phyloP scores from a whole-genome alignment of 75 land plant genomes.

The Isoetes taiwanensis region DNA sequence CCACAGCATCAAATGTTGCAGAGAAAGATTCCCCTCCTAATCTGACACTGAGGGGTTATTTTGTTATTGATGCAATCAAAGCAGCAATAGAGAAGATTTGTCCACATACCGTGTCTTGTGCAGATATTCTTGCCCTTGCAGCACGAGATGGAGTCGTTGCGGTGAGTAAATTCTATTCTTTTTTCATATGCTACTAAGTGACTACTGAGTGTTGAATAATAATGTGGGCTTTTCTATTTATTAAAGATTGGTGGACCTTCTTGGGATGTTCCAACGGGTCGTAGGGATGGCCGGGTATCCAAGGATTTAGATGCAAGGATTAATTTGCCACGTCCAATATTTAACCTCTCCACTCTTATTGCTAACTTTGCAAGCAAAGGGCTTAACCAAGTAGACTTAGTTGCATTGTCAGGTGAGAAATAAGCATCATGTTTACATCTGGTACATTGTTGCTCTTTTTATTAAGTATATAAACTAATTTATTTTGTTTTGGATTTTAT shows the following conservation, averaged over 20 bases:
- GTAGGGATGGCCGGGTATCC: not conserved
- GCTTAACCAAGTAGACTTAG: not conserved
- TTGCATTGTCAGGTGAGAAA: not conserved
- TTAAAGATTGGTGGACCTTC: not conserved
- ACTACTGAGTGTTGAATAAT: not conserved
- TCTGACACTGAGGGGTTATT: not conserved
- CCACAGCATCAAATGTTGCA: not conserved
- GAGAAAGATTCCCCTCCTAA: slow-evolving; percentile 1
- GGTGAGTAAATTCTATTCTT: too few relatives aligned
- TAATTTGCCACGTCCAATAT: not conserved
- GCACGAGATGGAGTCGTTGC: not conserved
- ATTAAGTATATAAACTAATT: too few relatives aligned
- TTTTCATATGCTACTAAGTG: not conserved
- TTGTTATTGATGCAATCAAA: not conserved
- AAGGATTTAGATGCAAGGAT: not conserved
- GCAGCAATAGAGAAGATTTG: not conserved
- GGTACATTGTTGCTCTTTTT: too few relatives aligned
- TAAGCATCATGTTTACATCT: not conserved
- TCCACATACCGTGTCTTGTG: not conserved
- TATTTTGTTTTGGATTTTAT: not conserved
- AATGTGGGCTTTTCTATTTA: not conserved
- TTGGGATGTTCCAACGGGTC: slow-evolving; percentile 7
- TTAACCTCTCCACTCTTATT: not conserved
- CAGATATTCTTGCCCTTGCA: slow-evolving; percentile 3
- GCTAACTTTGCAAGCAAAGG: not conserved